phyloP scores from a whole-genome alignment of 306 rosid species.

The Abrus precatorius region DNA sequence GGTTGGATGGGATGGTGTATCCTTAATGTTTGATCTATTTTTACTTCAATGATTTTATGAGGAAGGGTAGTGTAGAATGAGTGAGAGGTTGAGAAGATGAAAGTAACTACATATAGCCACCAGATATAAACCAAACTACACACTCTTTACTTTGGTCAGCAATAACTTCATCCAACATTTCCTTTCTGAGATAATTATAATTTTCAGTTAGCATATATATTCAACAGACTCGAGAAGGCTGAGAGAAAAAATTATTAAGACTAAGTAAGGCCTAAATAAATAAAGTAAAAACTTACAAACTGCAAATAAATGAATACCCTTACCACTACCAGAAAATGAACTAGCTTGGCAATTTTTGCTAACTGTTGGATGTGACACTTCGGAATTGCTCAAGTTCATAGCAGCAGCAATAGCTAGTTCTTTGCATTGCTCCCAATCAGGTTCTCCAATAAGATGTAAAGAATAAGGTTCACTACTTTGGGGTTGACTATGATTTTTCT shows the following conservation, averaged over 20 bases:
- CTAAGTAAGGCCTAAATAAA: neutral
- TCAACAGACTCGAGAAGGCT: constrained; percentile 17
- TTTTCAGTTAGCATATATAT: neutral
- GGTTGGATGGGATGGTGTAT: neutral
- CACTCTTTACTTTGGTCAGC: neutral
- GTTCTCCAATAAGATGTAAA: constrained; percentile 67
- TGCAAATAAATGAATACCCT: constrained; percentile 34
- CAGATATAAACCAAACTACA: constrained; percentile 19
- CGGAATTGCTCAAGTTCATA: constrained; percentile 61
- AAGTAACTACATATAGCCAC: constrained; percentile 29
- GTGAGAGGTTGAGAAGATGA: constrained; percentile 28
- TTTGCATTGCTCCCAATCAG: constrained; percentile 77
- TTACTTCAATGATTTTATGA: constrained; percentile 30
- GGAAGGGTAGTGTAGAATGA: neutral
- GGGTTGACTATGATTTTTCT: constrained; percentile 46
- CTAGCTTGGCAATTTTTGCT: constrained; percentile 50
- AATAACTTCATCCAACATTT: constrained; percentile 24
- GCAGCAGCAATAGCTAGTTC: constrained; percentile 77
- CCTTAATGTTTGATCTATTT: constrained; percentile 2
- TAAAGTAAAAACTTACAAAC: neutral
- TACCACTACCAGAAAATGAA: constrained; percentile 55
- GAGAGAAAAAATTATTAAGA: neutral
- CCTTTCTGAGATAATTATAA: constrained; percentile 2
- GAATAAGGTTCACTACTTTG: constrained; percentile 51
- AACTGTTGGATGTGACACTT: constrained; percentile 46